Evolutionary conservation across 495 filamentous ascomycete species (phyloP), one percentile per base, ranked within the genome.

Genomic region (Rusavskia elegans): DNA sequence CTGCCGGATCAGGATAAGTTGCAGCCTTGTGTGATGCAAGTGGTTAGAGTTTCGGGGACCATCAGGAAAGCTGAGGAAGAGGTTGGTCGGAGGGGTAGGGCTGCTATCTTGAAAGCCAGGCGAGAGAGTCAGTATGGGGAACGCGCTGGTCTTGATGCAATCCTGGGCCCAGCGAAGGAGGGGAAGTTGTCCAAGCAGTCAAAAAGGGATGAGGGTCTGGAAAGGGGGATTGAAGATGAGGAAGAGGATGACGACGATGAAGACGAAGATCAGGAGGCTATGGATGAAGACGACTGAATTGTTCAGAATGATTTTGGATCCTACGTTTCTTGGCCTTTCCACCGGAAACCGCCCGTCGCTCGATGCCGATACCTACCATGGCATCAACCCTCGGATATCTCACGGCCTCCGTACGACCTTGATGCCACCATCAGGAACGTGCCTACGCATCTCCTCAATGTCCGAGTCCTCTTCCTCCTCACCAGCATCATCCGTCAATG

Each of bases 31-130:
- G 80, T 93, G 7, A 83, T 89, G 48, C 80, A 84, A 46, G 89
- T 97, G n/a, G 75, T 95, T 16, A 74, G 84, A 51, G 87, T 95
- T n/a, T 87, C 83, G 53, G 92, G 92, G 20, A 98, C 93, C 10
- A 93, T 98, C 59, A 79, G 79, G 54, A 95, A 94, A 68, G 83
- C 82, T 2, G 87, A 96, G 71, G 82, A 92, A 64, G 89, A 90
- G 64, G 87, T 83, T 36, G 82, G 96, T 60, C 73, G 79, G 20
- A 74, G 86, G 53, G 85, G 87, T 39, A 79, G 80, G 57, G 70
- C 72, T 48, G 77, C 84, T 60, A 82, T 94, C 53, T 69, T 82
- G 50, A 75, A 78, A 40, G 76, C 80, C 7, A 70, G 75, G 57
- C 71, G 69, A 13, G 61, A 61, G 27, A 64, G 50, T 17, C 14